phyloP scores from a whole-genome alignment of 371 early-diverging fungal genomes.

The Mortierella sp. region DNA sequence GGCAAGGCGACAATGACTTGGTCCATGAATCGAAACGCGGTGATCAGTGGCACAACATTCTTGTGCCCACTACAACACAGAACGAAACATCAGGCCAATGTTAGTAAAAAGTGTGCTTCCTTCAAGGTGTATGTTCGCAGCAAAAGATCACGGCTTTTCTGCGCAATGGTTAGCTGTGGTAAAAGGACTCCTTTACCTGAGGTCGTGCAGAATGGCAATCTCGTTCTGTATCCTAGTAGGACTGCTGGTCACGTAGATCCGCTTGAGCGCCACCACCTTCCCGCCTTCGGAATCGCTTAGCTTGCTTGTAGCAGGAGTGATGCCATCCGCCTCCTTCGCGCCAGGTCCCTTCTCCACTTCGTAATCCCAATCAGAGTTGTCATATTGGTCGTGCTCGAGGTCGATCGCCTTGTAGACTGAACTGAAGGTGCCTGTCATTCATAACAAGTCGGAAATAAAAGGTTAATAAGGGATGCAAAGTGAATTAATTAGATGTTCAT shows the following conservation, averaged over 20 bases:
- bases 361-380: conserved; percentile 76
- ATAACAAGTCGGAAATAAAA: background rate
- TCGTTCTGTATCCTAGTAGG: conserved; percentile 93
- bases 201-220: conserved; percentile 81
- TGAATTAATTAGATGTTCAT: background rate
- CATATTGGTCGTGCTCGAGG: conserved; percentile 72
- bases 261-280: conserved; percentile 90
- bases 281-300: conserved; percentile 26
- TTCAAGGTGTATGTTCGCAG: no score
- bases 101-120: background rate
- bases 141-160: no score
- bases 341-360: conserved; percentile 15
- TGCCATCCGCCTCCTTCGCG: background rate
- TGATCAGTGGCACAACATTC: conserved; percentile 84
- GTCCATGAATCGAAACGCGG: conserved; percentile 85
- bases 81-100: background rate
- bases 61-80: conserved; percentile 47
- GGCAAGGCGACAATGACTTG: conserved; percentile 93
- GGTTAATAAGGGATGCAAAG: background rate
- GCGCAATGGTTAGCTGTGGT: no score
- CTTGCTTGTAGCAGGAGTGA: background rate
- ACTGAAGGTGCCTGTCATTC: conserved; percentile 90
- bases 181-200: conserved; percentile 66
- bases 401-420: conserved; percentile 97
- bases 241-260: conserved; percentile 90